Evolutionary conservation across 2,329 filamentous ascomycete species (phyloP).

Genomic region (Tolypocladium tropicale): DNA sequence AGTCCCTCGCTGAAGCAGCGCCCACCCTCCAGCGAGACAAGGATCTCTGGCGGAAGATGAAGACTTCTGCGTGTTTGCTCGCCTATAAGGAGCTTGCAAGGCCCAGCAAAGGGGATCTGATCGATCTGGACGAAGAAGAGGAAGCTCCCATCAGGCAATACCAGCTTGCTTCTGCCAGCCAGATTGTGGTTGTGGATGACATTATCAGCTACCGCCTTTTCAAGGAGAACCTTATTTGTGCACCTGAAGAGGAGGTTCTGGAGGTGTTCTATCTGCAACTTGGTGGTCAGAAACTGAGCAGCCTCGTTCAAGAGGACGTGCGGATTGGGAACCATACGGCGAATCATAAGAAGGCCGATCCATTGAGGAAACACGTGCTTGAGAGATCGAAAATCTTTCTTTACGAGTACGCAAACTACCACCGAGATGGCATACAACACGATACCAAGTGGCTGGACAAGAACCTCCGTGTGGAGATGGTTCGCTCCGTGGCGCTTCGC

Average conservation of each 20-base stretch:
- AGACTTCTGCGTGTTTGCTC: conserved; percentile 64
- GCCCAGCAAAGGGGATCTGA: conserved; percentile 33
- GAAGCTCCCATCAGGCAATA: conserved; percentile 63
- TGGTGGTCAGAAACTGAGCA: conserved; percentile 66
- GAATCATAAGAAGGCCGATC: conserved; percentile 58
- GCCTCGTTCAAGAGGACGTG: conserved; percentile 68
- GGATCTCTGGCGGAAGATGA: conserved; percentile 67
- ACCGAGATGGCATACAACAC: conserved; percentile 68
- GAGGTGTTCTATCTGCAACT: conserved; percentile 79
- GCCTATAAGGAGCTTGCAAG: conserved; percentile 65
- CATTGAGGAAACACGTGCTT: conserved; percentile 69
- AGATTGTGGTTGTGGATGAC: conserved; percentile 77
- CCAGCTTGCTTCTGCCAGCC: conserved; percentile 59
- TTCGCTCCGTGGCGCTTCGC: conserved; percentile 67
- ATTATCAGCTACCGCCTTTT: conserved; percentile 84
- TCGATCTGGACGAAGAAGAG: conserved; percentile 48
- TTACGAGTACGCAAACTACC: conserved; percentile 62
- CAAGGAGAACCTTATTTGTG: conserved; percentile 72
- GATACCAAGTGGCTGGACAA: conserved; percentile 87
- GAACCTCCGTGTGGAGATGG: conserved; percentile 67
- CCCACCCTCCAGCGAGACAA: conserved; percentile 66
- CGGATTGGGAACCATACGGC: conserved; percentile 56
- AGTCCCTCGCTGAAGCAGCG: conserved; percentile 67
- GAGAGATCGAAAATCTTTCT: conserved; percentile 87
- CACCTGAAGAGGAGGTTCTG: conserved; percentile 79